These are phyloP conservation scores for Ceratobasidium sp. DNA, from an alignment of 1,284 basidiomycete genomes.

Conservation along the genomic window DNA sequence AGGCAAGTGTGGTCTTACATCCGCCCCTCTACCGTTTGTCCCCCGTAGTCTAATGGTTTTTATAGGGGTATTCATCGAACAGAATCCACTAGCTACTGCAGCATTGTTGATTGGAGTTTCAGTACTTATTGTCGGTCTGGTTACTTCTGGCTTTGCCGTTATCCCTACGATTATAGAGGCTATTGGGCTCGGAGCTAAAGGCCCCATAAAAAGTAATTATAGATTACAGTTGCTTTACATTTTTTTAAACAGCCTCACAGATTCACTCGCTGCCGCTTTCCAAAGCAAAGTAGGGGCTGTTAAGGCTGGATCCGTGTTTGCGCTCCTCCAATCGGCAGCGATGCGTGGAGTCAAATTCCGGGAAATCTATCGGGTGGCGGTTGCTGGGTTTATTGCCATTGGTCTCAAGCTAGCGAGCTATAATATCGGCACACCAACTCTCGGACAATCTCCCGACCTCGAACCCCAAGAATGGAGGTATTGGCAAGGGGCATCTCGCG, in stretches of 20 bases:
- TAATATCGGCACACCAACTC: too few species aligned
- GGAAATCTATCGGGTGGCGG: slow-evolving; percentile 15
- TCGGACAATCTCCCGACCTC: slow-evolving; percentile 21
- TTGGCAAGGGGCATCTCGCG: slow-evolving; percentile 18
- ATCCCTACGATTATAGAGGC: background rate
- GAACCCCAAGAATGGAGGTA: slow-evolving; percentile 14
- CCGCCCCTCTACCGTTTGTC: background rate
- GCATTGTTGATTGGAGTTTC: slow-evolving; percentile 22
- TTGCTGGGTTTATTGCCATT: background rate
- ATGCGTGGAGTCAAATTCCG: slow-evolving; percentile 8
- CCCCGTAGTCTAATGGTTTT: background rate
- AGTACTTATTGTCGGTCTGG: background rate
- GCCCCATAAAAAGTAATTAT: slow-evolving; percentile 14
- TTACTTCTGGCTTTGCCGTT: background rate
- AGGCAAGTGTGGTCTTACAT: background rate
- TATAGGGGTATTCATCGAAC: background rate
- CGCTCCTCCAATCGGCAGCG: slow-evolving; percentile 23
- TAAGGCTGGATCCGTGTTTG: background rate
- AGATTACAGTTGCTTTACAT: background rate
- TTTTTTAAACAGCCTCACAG: background rate
- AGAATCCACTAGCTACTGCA: slow-evolving; percentile 16
- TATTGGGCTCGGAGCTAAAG: slow-evolving; percentile 9
- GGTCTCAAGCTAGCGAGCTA: too few species aligned
- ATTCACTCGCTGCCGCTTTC: slow-evolving; percentile 1
- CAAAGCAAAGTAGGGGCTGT: slow-evolving; percentile 1